phyloP scores from a whole-genome alignment of 257 asterid genomes.

The Gentiana macrophylla region DNA sequence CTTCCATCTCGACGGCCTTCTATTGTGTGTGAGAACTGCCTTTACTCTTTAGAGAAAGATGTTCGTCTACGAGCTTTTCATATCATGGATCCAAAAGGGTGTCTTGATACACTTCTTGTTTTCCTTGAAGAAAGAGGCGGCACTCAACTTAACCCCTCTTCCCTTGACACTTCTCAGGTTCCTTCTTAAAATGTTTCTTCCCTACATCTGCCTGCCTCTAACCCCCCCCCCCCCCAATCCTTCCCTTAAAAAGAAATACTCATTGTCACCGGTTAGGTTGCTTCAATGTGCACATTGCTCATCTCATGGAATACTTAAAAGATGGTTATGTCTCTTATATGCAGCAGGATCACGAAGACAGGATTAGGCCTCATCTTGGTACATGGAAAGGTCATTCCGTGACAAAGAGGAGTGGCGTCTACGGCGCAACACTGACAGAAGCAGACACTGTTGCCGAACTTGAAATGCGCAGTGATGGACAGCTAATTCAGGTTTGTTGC shows the following conservation, averaged over 20 bases:
- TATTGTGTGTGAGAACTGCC: constrained; percentile 87
- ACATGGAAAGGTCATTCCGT: constrained; percentile 85
- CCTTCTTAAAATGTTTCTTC: background rate
- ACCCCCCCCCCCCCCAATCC: too few relatives aligned
- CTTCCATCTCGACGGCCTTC: constrained; percentile 85
- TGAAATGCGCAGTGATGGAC: constrained; percentile 57
- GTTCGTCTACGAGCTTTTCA: constrained; percentile 74
- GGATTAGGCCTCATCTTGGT: constrained; percentile 61
- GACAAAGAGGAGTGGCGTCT: constrained; percentile 90
- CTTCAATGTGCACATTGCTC: too few relatives aligned
- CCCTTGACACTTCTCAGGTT: constrained; percentile 53
- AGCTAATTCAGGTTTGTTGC: constrained; percentile 60
- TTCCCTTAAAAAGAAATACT: background rate
- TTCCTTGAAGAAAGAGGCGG: constrained; percentile 80
- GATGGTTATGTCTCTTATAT: background rate
- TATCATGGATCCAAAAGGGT: constrained; percentile 68
- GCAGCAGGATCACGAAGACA: constrained; percentile 44
- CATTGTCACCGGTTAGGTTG: background rate
- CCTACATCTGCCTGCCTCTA: too few relatives aligned
- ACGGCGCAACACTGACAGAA: constrained; percentile 77
- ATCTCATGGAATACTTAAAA: too few relatives aligned
- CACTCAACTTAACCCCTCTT: constrained; percentile 34
- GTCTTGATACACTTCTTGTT: constrained; percentile 62
- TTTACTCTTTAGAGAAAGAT: constrained; percentile 66
- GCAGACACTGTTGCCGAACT: constrained; percentile 61